Percentiles rank a stretch among this genome's conserved stretches.
These are phyloP conservation scores for Fusarium sp. DNA, from an alignment of 2,329 filamentous ascomycete species.

Conservation along the genomic window DNA sequence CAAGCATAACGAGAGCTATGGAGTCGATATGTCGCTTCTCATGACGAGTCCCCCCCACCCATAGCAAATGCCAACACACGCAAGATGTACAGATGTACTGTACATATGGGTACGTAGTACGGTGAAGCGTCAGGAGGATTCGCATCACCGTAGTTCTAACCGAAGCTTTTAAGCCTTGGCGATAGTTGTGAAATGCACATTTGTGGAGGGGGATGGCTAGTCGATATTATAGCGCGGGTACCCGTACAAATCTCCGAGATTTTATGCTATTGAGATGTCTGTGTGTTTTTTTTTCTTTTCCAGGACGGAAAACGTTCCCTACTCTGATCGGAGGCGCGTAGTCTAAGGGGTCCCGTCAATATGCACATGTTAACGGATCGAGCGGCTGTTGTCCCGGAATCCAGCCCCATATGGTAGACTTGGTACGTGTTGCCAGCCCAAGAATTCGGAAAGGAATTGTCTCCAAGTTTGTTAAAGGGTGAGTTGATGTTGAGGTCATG, in stretches of 20 bases:
- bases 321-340: constrained; percentile 19
- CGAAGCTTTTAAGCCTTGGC: neutral
- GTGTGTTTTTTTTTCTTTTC: neutral
- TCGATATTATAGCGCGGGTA: neutral
- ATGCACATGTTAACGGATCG: neutral
- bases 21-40: neutral
- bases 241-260: constrained; percentile 24
- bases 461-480: neutral
- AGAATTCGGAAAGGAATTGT: neutral
- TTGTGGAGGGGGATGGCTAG: neutral
- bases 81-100: constrained; percentile 1
- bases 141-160: neutral
- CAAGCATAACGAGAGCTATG: neutral
- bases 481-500: constrained; percentile 1
- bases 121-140: constrained; percentile 16
- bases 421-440: neutral
- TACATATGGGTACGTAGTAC: neutral
- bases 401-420: neutral
- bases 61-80: constrained; percentile 7
- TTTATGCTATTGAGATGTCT: constrained; percentile 10
- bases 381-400: neutral
- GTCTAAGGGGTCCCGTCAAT: constrained; percentile 2
- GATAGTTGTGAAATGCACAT: constrained; percentile 2
- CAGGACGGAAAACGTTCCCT: constrained; percentile 9
- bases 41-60: constrained; percentile 12